These are phyloP conservation scores for Phymatotrichopsis omnivora DNA, from an alignment of 2,329 filamentous ascomycete species.

Conservation along the genomic window DNA sequence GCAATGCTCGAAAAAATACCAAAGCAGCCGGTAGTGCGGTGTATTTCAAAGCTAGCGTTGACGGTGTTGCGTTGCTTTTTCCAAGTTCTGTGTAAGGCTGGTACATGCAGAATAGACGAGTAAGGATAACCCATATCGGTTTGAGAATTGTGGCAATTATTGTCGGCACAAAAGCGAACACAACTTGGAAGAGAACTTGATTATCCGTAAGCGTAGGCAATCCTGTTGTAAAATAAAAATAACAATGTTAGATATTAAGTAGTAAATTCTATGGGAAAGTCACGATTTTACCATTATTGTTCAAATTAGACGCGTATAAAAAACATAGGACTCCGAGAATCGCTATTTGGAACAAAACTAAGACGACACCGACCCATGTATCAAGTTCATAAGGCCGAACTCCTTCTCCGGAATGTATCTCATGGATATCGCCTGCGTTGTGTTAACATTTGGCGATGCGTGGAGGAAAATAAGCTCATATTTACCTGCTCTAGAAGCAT, in stretches of 20 bases:
- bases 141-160: conserved; percentile 47
- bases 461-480: neutral
- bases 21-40: conserved; percentile 48
- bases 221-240: conserved; percentile 29
- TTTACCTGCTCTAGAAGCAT: too few species aligned
- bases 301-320: conserved; percentile 17
- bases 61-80: conserved; percentile 36
- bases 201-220: conserved; percentile 35
- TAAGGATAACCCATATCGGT: conserved; percentile 47
- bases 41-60: conserved; percentile 42
- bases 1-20: conserved; percentile 39
- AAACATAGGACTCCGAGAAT: conserved; percentile 4
- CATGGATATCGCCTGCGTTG: neutral
- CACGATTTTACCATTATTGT: conserved; percentile 19
- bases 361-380: neutral
- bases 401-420: conserved; percentile 2
- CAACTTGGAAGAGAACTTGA: conserved; percentile 36
- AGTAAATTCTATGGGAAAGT: neutral
- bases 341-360: neutral
- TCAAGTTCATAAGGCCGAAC: conserved; percentile 5
- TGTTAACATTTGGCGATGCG: neutral
- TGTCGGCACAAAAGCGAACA: conserved; percentile 46
- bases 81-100: conserved; percentile 46
- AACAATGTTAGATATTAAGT: neutral
- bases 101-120: conserved; percentile 44